A percentile compares a stretch with the other conserved stretches of the same genome.
Evolutionary conservation across 345 rosid genomes (phyloP).

Genomic region (Geranium rotundifolium): DNA sequence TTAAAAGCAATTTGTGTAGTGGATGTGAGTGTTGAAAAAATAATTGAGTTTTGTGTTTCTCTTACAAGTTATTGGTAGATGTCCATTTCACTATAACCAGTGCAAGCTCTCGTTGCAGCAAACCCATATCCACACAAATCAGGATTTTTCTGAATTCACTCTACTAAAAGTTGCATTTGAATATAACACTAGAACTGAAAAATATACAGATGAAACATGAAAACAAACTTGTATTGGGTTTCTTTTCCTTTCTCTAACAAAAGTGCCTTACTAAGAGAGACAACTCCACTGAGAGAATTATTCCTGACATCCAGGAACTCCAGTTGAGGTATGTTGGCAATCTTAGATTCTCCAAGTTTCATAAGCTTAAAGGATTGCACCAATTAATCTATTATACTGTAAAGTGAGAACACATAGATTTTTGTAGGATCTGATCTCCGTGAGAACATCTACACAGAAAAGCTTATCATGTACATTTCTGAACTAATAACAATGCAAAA

Average conservation of each 20-base stretch:
- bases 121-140: slow-evolving; percentile 56
- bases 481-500: too few species aligned
- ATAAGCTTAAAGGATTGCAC: slow-evolving; percentile 53
- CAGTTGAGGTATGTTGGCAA: slow-evolving; percentile 36
- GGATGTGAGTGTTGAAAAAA: too few species aligned
- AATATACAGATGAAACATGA: too few species aligned
- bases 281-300: slow-evolving; percentile 62
- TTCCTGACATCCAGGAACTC: slow-evolving; percentile 62
- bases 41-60: too few species aligned
- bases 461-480: too few species aligned
- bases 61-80: too few species aligned
- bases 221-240: slow-evolving; percentile 2
- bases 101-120: slow-evolving; percentile 45
- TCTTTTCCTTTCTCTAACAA: neutral
- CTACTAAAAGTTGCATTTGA: slow-evolving; percentile 46
- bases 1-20: too few species aligned
- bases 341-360: too few species aligned
- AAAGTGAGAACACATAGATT: slow-evolving; percentile 55
- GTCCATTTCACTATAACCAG: slow-evolving; percentile 21
- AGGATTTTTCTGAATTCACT: slow-evolving; percentile 44
- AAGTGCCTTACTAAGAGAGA: slow-evolving; percentile 64
- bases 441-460: slow-evolving; percentile 36
- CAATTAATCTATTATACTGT: slow-evolving; percentile 53
- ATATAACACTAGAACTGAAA: neutral
- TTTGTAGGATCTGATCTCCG: slow-evolving; percentile 45